Conservation (phyloP, 495 filamentous ascomycete species). For the Aspergillus haitiensis region DNA sequence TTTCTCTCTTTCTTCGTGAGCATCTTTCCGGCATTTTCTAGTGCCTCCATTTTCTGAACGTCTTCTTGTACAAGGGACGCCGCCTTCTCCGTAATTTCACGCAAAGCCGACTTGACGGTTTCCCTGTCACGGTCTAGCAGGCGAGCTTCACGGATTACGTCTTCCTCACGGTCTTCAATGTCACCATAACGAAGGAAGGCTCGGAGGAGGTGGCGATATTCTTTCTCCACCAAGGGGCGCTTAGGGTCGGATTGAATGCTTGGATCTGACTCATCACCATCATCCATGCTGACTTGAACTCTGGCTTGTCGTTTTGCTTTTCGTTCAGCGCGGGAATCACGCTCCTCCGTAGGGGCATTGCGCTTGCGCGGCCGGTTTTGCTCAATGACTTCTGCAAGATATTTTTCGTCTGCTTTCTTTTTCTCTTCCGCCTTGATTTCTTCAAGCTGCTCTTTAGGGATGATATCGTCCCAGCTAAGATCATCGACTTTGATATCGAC, state of each 20-base stretch:
- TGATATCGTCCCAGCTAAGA: conserved; percentile 96
- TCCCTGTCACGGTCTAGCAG: conserved; percentile 76
- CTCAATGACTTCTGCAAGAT: conserved; percentile 78
- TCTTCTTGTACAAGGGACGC: conserved; percentile 69
- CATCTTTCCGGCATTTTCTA: conserved; percentile 69
- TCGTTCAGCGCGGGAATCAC: conserved; percentile 76
- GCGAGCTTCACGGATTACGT: conserved; percentile 81
- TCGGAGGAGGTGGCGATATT: conserved; percentile 84
- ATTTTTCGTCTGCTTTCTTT: conserved; percentile 75
- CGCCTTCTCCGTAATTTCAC: conserved; percentile 73
- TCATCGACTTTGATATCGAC: conserved; percentile 93
- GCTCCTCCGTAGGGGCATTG: conserved; percentile 64
- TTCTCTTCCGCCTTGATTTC: conserved; percentile 87
- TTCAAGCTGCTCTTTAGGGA: conserved; percentile 87
- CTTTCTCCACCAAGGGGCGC: conserved; percentile 82
- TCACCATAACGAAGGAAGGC: conserved; percentile 87
- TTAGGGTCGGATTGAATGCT: conserved; percentile 73
- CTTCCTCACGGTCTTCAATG: conserved; percentile 80
- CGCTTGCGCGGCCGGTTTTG: conserved; percentile 85
- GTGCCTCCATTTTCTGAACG: conserved; percentile 53
- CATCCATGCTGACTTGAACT: conserved; percentile 64
- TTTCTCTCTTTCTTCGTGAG: conserved; percentile 96
- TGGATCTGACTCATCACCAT: conserved; percentile 58
- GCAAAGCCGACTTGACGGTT: conserved; percentile 66
- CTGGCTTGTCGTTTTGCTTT: conserved; percentile 90